Evolutionary conservation across 2,329 filamentous ascomycete species (phyloP).

Genomic region (Aspergillus candidus): DNA sequence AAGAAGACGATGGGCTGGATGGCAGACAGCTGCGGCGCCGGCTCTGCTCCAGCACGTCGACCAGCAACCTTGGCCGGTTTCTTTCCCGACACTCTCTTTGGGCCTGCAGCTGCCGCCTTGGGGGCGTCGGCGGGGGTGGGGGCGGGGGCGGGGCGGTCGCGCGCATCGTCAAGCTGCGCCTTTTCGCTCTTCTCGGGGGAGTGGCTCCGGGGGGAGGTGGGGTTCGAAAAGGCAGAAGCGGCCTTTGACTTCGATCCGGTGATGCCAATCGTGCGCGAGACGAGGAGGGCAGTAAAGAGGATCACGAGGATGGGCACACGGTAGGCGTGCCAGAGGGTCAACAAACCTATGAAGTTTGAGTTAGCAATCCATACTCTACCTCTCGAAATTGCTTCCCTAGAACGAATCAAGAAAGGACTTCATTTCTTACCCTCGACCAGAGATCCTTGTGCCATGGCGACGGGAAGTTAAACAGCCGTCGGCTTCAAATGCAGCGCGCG

Average conservation of each 20-base stretch:
- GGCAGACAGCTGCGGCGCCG: slow-evolving; percentile 18
- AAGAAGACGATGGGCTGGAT: slow-evolving; percentile 75
- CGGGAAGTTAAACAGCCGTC: not conserved
- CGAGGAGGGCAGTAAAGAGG: slow-evolving; percentile 32
- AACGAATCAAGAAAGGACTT: not conserved
- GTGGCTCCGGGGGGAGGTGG: slow-evolving; percentile 25
- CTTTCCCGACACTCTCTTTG: slow-evolving; percentile 31
- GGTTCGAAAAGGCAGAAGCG: slow-evolving; percentile 24
- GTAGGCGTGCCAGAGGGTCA: slow-evolving; percentile 44
- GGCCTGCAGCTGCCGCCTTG: slow-evolving; percentile 19
- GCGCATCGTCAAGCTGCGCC: not conserved
- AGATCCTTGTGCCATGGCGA: slow-evolving; percentile 9
- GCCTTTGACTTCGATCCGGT: slow-evolving; percentile 22
- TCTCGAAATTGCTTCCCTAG: too few relatives aligned
- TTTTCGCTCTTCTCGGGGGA: slow-evolving; percentile 21
- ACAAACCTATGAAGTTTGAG: slow-evolving; percentile 22
- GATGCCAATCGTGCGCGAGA: slow-evolving; percentile 21
- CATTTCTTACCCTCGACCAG: slow-evolving; percentile 7
- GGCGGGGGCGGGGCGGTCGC: too few relatives aligned
- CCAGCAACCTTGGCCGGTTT: slow-evolving; percentile 26
- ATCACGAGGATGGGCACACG: slow-evolving; percentile 42
- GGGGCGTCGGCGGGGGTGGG: not conserved
- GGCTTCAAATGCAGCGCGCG: too few relatives aligned
- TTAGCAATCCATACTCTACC: not conserved
- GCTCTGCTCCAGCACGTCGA: slow-evolving; percentile 13